Evolutionary conservation across 208 protist species (phyloP), one percentile per base, ranked within the genome.

Genomic region (Leptomonas seymouri): DNA sequence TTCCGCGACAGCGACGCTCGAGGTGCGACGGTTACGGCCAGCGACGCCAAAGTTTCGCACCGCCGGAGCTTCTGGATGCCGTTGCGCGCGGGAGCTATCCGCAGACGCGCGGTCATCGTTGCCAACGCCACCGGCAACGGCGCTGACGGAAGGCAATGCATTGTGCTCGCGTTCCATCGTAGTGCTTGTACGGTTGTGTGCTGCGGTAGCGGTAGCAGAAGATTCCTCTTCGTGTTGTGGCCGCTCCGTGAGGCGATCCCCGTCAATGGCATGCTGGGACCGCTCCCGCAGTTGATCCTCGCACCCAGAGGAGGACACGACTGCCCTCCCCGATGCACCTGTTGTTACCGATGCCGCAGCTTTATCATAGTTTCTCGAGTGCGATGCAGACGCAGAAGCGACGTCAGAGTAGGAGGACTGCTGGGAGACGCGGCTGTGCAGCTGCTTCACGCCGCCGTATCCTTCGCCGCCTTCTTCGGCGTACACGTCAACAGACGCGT

Each of bases 11-110:
- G 59, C 55, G 0, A 30, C 59, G 5, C 41, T 0, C 9, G 59
- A 55, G 27, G 59, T 44, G 46, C 59, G 59, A n/a, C 59, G 59
- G 18, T 30, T 44, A 44, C 59, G 59, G 18, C 42, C 56, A 0
- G 56, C 11, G 11, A 2, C 23, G 44, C 34, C 5, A 15, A 18
- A 44, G 25, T 12, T 55, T n/a, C 8, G 23, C 8, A 7, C 50
- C 50, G 21, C 50, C 25, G n/a, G 21, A 34, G 21, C 28, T 53
- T 36, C 28, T 16, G 25, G 27, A 18, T 39, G 27, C 14, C n/a
- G 23, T 12, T 31, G 48, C 27, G 9, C 15, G 48, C 48, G 16
- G 48, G 6, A 53, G 3, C 3, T 27, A 12, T 53, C 21, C 3
- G 21, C 21, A 9, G 48, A 53, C 48, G 16, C n/a, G n/a, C n/a